Evolutionary conservation across 768 basidiomycete genomes (phyloP).

Genomic region (Chlorophyllum brunneum): DNA sequence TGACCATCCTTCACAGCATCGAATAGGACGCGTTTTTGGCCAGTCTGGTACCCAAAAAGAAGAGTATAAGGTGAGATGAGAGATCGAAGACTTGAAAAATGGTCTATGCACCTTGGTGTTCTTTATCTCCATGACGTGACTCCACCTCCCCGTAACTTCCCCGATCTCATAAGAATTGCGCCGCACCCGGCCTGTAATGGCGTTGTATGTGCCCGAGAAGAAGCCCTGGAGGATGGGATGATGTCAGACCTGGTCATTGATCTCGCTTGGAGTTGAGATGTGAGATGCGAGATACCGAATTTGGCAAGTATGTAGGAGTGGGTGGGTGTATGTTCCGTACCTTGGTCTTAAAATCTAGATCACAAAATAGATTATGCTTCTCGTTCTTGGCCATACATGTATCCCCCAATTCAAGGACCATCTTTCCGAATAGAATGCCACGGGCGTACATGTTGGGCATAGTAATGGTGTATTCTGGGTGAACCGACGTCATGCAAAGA

Average conservation of each 20-base stretch:
- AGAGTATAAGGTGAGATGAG: neutral
- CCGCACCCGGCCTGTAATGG: constrained; percentile 77
- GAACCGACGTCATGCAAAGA: constrained; percentile 1
- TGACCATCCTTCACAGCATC: constrained; percentile 77
- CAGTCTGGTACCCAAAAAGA: constrained; percentile 39
- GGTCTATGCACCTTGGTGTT: constrained; percentile 48
- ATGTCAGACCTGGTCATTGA: constrained; percentile 1
- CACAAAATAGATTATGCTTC: constrained; percentile 66
- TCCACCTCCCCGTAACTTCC: constrained; percentile 90
- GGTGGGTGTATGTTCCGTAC: constrained; percentile 31
- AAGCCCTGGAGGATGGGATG: constrained; percentile 59
- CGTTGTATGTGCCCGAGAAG: constrained; percentile 96
- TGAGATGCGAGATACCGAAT: neutral
- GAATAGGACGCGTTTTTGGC: constrained; percentile 74
- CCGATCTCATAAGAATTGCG: constrained; percentile 64
- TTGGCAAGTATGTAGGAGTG: neutral
- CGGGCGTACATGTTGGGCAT: constrained; percentile 99
- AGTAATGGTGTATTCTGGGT: constrained; percentile 75
- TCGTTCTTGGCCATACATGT: constrained; percentile 82
- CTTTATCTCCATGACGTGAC: constrained; percentile 83
- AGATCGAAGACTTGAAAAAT: neutral
- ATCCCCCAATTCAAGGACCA: constrained; percentile 96
- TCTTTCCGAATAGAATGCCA: constrained; percentile 86
- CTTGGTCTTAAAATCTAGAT: constrained; percentile 98
- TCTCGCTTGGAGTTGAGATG: neutral